phyloP scores from a whole-genome alignment of 305 asterid genomes.

The Lippia alba region DNA sequence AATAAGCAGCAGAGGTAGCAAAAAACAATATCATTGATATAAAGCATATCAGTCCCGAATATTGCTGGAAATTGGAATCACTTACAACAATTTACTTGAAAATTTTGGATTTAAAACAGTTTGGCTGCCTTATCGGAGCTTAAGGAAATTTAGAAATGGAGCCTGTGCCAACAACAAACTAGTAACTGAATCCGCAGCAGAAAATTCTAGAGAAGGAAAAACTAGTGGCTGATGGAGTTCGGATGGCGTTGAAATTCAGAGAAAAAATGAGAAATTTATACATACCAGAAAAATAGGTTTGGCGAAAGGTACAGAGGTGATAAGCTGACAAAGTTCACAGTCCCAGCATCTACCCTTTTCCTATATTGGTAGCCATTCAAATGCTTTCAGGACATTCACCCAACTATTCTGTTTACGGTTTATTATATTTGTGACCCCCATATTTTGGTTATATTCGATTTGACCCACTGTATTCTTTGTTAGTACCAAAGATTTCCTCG shows the following conservation, averaged over 20 bases:
- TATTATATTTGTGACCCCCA: background rate
- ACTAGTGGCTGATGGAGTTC: background rate
- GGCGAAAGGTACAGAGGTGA: conserved; percentile 4
- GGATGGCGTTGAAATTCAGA: conserved; percentile 1
- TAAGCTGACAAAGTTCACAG: conserved; percentile 27
- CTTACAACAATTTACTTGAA: background rate
- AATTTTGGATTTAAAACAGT: conserved; percentile 11
- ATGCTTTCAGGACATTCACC: background rate
- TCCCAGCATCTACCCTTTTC: conserved; percentile 17
- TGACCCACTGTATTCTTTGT: background rate
- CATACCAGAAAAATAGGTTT: background rate
- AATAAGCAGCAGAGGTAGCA: background rate
- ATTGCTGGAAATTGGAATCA: background rate
- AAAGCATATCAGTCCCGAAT: background rate
- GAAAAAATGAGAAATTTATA: background rate
- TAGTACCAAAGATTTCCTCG: too few species aligned
- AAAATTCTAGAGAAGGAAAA: background rate
- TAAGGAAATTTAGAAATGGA: background rate
- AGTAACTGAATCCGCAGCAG: background rate
- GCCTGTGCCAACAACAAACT: background rate
- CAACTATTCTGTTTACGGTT: background rate
- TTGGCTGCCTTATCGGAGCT: conserved; percentile 22
- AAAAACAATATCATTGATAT: background rate
- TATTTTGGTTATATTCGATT: background rate
- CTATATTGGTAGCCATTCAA: conserved; percentile 9